A percentile compares a stretch with the other conserved stretches of the same genome.
phyloP scores from a whole-genome alignment of 139 green algal species.

The Haematococcus sp. region DNA sequence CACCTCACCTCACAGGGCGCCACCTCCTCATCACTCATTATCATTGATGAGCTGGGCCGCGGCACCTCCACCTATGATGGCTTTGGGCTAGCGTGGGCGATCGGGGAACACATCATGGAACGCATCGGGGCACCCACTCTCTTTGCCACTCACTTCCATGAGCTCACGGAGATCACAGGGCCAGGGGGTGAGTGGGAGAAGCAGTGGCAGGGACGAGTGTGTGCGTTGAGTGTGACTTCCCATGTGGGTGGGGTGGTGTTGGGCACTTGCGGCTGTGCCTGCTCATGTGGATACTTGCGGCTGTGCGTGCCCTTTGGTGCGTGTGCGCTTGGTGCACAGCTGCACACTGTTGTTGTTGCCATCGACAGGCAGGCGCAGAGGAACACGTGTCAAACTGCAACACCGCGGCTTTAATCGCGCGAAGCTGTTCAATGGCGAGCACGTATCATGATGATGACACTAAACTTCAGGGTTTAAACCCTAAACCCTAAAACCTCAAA shows the following conservation, averaged over 20 bases:
- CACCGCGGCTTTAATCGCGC: no score
- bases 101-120: slow-evolving; percentile 88
- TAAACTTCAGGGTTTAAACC: no score
- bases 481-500: no score
- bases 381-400: no score
- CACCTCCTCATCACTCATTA: slow-evolving; percentile 77
- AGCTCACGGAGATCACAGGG: slow-evolving; percentile 84
- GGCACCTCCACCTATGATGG: slow-evolving; percentile 96
- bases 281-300: background rate
- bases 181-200: slow-evolving; percentile 67
- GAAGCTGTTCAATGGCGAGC: no score
- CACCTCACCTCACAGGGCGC: slow-evolving; percentile 52
- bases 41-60: slow-evolving; percentile 96
- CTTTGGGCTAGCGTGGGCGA: slow-evolving; percentile 96
- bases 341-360: no score
- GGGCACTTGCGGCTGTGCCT: background rate
- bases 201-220: slow-evolving; percentile 59
- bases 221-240: background rate
- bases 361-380: no score
- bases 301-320: no score
- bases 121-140: slow-evolving; percentile 71
- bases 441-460: no score
- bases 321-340: no score
- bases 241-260: background rate
- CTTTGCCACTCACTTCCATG: slow-evolving; percentile 98